Percentiles rank a stretch among this genome's conserved stretches.
Conservation (phyloP, 2,329 filamentous ascomycete genomes). For the Fonsecaea nubica region DNA sequence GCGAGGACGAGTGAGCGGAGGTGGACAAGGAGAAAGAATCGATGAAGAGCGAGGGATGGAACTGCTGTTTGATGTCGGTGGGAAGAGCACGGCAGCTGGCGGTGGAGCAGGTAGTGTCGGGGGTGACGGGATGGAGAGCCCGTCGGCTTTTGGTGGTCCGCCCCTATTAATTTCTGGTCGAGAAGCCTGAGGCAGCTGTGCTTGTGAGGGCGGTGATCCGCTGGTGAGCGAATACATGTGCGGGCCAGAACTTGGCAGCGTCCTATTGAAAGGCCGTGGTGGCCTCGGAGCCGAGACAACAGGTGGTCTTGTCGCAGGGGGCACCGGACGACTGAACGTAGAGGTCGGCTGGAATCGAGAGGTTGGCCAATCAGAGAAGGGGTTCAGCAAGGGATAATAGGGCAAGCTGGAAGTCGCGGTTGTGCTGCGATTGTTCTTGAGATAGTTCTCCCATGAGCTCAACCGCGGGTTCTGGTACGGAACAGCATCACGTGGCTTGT, state of each 20-base stretch:
- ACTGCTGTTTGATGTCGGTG: neutral
- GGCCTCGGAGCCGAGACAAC: constrained; percentile 2
- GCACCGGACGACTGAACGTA: neutral
- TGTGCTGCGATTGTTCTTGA: constrained; percentile 7
- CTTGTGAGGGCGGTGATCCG: neutral
- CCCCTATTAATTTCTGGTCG: neutral
- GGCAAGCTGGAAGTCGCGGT: neutral
- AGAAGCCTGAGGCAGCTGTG: neutral
- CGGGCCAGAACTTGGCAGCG: neutral
- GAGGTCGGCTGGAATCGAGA: neutral
- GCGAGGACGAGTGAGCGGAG: constrained; percentile 8
- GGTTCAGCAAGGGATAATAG: neutral
- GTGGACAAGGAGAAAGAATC: constrained; percentile 12
- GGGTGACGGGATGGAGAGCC: neutral
- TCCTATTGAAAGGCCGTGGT: neutral
- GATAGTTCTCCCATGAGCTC: constrained; percentile 8
- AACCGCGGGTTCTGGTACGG: constrained; percentile 4
- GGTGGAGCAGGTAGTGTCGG: neutral
- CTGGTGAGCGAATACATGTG: neutral
- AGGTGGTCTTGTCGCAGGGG: neutral
- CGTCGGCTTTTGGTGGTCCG: neutral
- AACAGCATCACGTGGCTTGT: constrained; percentile 19
- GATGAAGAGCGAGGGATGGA: constrained; percentile 1
- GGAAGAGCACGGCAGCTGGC: neutral
- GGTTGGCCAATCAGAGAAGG: neutral